Percentiles rank a stretch among this genome's conserved stretches.
Evolutionary conservation across 306 rosid genomes (phyloP).

Genomic region (Cyclanthera cordifolia): DNA sequence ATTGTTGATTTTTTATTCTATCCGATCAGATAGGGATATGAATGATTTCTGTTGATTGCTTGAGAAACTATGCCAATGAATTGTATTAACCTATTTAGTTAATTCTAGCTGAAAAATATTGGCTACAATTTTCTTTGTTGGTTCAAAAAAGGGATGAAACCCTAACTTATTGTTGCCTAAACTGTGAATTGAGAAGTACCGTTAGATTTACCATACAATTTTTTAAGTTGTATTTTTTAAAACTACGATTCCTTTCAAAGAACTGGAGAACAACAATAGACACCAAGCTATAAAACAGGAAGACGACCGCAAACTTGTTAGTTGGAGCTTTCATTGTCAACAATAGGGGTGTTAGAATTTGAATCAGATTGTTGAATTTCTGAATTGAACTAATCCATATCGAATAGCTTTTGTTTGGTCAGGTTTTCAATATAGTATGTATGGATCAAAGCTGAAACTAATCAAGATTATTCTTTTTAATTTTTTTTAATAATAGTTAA

Average conservation of each 20-base stretch:
- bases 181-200: neutral
- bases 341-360: neutral
- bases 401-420: neutral
- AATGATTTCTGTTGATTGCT: neutral
- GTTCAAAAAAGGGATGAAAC: neutral
- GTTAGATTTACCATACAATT: neutral
- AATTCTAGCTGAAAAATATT: neutral
- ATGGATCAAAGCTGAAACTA: neutral
- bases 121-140: neutral
- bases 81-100: neutral
- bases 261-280: neutral
- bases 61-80: neutral
- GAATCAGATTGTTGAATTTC: neutral
- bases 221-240: neutral
- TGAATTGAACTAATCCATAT: neutral
- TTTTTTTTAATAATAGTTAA: neutral
- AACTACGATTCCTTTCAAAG: neutral
- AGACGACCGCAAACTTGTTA: neutral
- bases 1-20: neutral
- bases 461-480: neutral
- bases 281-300: neutral
- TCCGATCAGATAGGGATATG: neutral
- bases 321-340: neutral
- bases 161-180: neutral
- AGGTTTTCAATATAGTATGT: neutral